phyloP scores from a whole-genome alignment of 108 stramenopile species.

The Stephanodiscus minutulus region DNA sequence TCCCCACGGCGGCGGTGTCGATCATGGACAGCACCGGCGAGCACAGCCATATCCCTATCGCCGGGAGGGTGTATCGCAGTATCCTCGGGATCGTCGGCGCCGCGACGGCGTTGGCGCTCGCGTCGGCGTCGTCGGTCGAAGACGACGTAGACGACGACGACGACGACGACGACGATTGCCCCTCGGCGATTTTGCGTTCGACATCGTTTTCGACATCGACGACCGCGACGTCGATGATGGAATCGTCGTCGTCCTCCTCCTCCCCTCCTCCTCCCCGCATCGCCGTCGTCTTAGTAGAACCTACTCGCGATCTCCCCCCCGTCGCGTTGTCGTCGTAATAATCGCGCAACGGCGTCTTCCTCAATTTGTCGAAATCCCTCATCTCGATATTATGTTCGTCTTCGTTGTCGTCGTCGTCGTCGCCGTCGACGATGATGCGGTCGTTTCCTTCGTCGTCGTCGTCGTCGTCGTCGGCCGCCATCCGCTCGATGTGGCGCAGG shows the following conservation, averaged over 20 bases:
- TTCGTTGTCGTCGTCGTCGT: neutral
- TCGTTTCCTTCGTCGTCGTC: neutral
- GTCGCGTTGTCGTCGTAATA: too few relatives aligned
- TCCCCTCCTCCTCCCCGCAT: too few relatives aligned
- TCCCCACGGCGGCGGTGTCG: conserved; percentile 79
- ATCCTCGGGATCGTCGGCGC: conserved; percentile 67
- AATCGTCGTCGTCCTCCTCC: neutral
- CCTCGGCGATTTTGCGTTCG: neutral
- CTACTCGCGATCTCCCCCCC: too few relatives aligned
- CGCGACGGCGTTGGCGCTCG: conserved; percentile 12
- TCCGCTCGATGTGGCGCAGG: conserved; percentile 15
- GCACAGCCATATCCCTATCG: conserved; percentile 87
- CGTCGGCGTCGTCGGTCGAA: neutral
- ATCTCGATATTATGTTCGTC: neutral
- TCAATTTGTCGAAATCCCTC: too few relatives aligned
- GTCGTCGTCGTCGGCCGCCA: neutral
- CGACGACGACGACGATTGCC: neutral
- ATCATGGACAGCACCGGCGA: conserved; percentile 79
- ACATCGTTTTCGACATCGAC: neutral
- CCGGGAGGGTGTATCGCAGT: conserved; percentile 81
- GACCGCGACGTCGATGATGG: neutral
- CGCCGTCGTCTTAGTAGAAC: neutral
- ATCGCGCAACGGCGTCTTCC: too few relatives aligned
- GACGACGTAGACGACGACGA: too few relatives aligned
- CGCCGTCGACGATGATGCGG: too few relatives aligned